These are phyloP conservation scores for Polyporus arcularius DNA, from an alignment of 768 basidiomycete genomes.

Conservation along the genomic window DNA sequence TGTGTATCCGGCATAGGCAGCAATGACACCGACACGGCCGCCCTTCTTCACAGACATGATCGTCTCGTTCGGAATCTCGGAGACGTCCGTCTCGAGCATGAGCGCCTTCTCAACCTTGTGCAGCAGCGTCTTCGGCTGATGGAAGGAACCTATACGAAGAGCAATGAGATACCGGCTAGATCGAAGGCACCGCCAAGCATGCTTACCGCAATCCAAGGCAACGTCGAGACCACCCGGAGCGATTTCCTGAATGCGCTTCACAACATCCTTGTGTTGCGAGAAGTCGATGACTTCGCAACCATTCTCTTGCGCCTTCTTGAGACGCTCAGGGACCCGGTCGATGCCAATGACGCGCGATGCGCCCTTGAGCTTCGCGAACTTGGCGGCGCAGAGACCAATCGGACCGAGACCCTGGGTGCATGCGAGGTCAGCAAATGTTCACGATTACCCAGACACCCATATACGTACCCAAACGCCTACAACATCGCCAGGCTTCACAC, in stretches of 20 bases:
- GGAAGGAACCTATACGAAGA: constrained; percentile 47
- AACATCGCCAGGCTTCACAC: constrained; percentile 69
- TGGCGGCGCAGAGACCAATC: constrained; percentile 61
- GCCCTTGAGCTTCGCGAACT: constrained; percentile 67
- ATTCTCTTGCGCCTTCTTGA: constrained; percentile 44
- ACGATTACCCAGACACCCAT: not conserved
- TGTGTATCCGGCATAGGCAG: constrained; percentile 66
- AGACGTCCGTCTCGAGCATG: constrained; percentile 75
- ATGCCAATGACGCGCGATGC: constrained; percentile 72
- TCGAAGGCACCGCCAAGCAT: not conserved
- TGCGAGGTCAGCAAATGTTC: not conserved
- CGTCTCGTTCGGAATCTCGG: constrained; percentile 61
- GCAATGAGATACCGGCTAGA: not conserved
- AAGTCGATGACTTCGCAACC: constrained; percentile 64
- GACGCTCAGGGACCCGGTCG: constrained; percentile 57
- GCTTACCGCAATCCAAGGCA: constrained; percentile 51
- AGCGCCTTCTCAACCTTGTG: constrained; percentile 71
- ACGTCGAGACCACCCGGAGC: constrained; percentile 68
- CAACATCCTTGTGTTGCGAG: constrained; percentile 48
- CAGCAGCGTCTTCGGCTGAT: constrained; percentile 62
- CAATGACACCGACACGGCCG: constrained; percentile 64
- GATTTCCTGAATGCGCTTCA: constrained; percentile 57
- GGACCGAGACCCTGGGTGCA: constrained; percentile 57
- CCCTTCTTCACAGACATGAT: constrained; percentile 46
- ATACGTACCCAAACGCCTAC: constrained; percentile 68